Percentiles rank a stretch among this genome's conserved stretches.
phyloP scores from a whole-genome alignment of 768 basidiomycete species.

The Peribolospora kevripleyi region DNA sequence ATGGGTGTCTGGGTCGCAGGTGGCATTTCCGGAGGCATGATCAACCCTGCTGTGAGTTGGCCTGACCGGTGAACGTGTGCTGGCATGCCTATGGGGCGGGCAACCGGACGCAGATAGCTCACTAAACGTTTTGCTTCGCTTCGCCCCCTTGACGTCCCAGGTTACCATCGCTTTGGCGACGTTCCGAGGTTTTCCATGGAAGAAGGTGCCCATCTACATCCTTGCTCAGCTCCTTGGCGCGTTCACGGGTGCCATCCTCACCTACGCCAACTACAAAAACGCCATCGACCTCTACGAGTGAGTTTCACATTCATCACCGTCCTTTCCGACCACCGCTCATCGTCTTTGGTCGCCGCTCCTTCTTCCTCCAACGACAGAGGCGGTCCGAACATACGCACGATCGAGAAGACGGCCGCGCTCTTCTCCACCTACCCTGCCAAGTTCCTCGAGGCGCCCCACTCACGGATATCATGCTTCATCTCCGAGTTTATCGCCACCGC shows the following conservation, averaged over 20 bases:
- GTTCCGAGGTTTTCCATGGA: slow-evolving; percentile 52
- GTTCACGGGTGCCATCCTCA: slow-evolving; percentile 34
- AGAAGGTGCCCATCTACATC: slow-evolving; percentile 57
- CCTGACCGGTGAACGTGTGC: too few relatives aligned
- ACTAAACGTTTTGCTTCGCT: too few relatives aligned
- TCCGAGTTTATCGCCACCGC: slow-evolving; percentile 10
- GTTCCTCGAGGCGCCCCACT: background rate
- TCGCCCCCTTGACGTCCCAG: background rate
- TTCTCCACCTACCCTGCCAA: background rate
- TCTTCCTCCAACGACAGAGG: background rate
- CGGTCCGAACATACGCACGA: background rate
- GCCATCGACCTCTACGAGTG: slow-evolving; percentile 1
- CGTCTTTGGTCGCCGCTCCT: too few relatives aligned
- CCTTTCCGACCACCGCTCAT: too few relatives aligned
- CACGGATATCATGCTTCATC: background rate
- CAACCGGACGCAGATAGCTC: too few relatives aligned
- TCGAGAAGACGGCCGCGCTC: background rate
- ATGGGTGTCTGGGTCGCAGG: background rate
- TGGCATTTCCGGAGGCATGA: slow-evolving; percentile 1
- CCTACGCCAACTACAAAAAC: slow-evolving; percentile 40
- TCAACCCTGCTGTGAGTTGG: background rate
- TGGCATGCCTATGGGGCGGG: too few relatives aligned
- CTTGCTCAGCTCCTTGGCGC: slow-evolving; percentile 40
- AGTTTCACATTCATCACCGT: background rate
- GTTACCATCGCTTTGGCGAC: slow-evolving; percentile 35